phyloP scores from a whole-genome alignment of 2,329 filamentous ascomycete genomes.

The Trichoderma pleuroti region DNA sequence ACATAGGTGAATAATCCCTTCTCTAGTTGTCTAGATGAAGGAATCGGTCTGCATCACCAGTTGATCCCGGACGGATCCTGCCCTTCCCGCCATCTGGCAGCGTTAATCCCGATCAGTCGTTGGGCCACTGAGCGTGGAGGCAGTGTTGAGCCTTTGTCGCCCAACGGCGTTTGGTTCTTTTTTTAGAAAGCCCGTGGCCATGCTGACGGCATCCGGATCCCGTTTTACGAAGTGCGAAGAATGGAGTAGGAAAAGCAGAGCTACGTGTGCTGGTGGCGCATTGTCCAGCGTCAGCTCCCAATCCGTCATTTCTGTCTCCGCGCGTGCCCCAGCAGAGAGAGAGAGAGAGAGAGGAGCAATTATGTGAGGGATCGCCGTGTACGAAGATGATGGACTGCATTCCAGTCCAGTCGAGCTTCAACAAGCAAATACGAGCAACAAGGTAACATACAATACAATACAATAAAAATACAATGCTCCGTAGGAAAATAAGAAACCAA shows the following conservation, averaged over 20 bases:
- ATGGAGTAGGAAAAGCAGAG: not conserved
- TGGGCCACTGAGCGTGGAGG: constrained; percentile 2
- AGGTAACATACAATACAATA: too few relatives aligned
- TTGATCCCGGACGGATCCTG: not conserved
- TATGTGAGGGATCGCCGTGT: not conserved
- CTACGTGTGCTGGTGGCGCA: not conserved
- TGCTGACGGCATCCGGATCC: constrained; percentile 8
- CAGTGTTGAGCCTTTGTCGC: not conserved
- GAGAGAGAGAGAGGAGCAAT: not conserved
- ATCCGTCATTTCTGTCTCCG: too few relatives aligned
- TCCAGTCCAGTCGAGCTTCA: not conserved
- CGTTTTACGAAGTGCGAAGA: not conserved
- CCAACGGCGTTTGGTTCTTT: not conserved
- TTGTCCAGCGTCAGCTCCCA: not conserved
- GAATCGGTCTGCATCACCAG: not conserved
- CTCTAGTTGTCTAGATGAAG: not conserved
- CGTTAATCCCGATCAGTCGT: not conserved
- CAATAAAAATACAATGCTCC: too few relatives aligned
- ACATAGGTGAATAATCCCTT: not conserved
- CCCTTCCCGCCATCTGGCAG: not conserved
- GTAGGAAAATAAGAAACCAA: not conserved
- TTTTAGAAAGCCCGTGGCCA: constrained; percentile 3
- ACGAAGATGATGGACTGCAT: not conserved
- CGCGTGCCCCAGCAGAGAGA: not conserved
- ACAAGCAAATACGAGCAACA: too few relatives aligned